Conservation (phyloP, 2,329 filamentous ascomycete genomes). For the Metarhizium sp. region DNA sequence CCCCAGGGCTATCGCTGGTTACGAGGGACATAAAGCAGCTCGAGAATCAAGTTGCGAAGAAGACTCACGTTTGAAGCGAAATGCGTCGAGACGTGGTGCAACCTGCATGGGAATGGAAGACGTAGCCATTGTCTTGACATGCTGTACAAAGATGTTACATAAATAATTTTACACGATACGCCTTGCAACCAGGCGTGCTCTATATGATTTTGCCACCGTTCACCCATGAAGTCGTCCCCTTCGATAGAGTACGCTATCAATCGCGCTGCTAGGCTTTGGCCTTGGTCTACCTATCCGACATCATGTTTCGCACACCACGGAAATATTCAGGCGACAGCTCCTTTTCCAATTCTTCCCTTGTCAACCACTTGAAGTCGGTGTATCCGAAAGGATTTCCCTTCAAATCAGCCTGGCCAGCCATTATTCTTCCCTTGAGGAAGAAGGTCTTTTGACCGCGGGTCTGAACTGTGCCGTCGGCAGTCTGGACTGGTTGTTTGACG, state of each 20-base stretch:
- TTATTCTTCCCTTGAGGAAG: constrained; percentile 92
- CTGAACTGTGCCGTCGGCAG: constrained; percentile 31
- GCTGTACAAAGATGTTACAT: neutral
- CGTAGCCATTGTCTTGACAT: neutral
- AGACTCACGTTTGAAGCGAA: neutral
- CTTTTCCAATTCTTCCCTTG: constrained; percentile 74
- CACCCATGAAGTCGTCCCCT: neutral
- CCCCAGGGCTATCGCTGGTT: neutral
- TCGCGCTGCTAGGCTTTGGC: neutral
- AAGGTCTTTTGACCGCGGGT: constrained; percentile 72
- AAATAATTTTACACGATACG: neutral
- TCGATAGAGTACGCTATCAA: too few species aligned
- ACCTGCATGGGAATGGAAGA: neutral
- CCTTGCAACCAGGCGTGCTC: neutral
- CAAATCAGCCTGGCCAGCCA: constrained; percentile 90
- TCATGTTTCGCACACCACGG: constrained; percentile 69
- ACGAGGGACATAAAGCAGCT: neutral
- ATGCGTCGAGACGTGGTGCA: neutral
- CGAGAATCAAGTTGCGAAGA: neutral
- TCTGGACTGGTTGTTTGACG: constrained; percentile 42
- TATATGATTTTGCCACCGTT: neutral
- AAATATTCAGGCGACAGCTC: constrained; percentile 62
- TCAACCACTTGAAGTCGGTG: constrained; percentile 84
- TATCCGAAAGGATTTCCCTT: constrained; percentile 61
- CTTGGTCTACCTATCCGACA: constrained; percentile 58